Percentiles rank a stretch among this genome's conserved stretches.
Evolutionary conservation across 768 basidiomycete species (phyloP).

Genomic region (Leccinum subgranulosum): DNA sequence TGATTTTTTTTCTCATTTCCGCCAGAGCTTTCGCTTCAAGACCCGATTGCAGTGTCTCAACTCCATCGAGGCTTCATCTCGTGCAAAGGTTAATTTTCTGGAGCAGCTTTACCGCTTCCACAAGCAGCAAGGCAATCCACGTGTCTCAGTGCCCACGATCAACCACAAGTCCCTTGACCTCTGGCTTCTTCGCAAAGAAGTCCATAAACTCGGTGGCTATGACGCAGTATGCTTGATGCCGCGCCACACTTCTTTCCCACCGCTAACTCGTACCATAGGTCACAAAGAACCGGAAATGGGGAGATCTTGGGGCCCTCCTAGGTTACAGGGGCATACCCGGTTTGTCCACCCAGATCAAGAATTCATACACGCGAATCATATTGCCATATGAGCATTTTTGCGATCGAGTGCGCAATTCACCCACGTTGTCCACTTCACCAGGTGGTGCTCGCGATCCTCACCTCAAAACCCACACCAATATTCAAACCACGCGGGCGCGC

Average conservation of each 20-base stretch:
- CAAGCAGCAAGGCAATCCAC: slow-evolving; percentile 88
- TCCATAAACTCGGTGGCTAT: slow-evolving; percentile 84
- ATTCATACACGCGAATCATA: slow-evolving; percentile 86
- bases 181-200: slow-evolving; percentile 91
- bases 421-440: slow-evolving; percentile 39
- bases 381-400: slow-evolving; percentile 95
- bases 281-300: slow-evolving; percentile 82
- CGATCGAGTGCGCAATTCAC: slow-evolving; percentile 67
- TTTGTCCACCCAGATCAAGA: slow-evolving; percentile 84
- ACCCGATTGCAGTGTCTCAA: slow-evolving; percentile 93
- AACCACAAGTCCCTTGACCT: slow-evolving; percentile 91
- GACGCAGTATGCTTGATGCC: slow-evolving; percentile 59
- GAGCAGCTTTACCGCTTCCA: slow-evolving; percentile 97
- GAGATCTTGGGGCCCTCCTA: slow-evolving; percentile 74
- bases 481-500: slow-evolving; percentile 40
- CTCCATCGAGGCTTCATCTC: slow-evolving; percentile 94
- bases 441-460: slow-evolving; percentile 45
- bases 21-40: slow-evolving; percentile 85
- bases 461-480: slow-evolving; percentile 54
- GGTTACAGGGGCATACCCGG: slow-evolving; percentile 83
- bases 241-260: slow-evolving; percentile 15
- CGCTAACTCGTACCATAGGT: slow-evolving; percentile 52
- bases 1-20: slow-evolving; percentile 22
- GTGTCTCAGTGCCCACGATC: slow-evolving; percentile 90
- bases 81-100: slow-evolving; percentile 95